These are phyloP conservation scores for Cladosporium sp. DNA, from an alignment of 2,329 filamentous ascomycete genomes.

Conservation along the genomic window DNA sequence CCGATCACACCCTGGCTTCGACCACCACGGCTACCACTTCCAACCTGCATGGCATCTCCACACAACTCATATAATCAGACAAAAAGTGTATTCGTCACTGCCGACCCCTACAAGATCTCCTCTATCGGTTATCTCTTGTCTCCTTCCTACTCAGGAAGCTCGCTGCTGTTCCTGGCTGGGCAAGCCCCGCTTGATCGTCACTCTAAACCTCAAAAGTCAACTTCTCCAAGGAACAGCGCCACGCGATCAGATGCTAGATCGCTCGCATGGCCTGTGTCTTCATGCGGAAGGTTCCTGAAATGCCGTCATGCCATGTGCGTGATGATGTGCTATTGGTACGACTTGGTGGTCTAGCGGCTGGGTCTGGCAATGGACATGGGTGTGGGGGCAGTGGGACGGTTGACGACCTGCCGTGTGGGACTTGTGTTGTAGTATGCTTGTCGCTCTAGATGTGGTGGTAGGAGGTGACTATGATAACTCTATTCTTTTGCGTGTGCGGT, in stretches of 20 bases:
- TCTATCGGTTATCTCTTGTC: constrained; percentile 10
- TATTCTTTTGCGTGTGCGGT: not conserved
- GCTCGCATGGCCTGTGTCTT: not conserved
- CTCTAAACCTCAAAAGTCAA: not conserved
- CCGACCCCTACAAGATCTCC: not conserved
- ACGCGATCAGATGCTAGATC: not conserved
- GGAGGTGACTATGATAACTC: not conserved
- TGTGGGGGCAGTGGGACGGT: not conserved
- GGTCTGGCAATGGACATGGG: not conserved
- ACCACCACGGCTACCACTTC: too few relatives aligned
- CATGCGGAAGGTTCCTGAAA: not conserved
- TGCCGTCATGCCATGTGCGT: constrained; percentile 2
- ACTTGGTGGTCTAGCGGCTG: not conserved
- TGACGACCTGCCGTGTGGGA: not conserved
- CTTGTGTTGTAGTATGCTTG: not conserved
- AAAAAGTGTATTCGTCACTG: not conserved
- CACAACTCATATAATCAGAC: not conserved
- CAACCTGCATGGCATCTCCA: too few relatives aligned
- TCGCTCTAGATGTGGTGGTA: not conserved
- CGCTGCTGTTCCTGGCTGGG: not conserved
- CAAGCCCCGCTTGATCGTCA: constrained; percentile 1
- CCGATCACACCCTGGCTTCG: not conserved
- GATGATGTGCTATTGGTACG: not conserved
- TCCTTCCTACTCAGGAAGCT: constrained; percentile 14
- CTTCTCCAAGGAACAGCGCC: not conserved